These are phyloP conservation scores for Botrytis cinerea DNA, from an alignment of 2,329 filamentous ascomycete genomes.

Conservation along the genomic window DNA sequence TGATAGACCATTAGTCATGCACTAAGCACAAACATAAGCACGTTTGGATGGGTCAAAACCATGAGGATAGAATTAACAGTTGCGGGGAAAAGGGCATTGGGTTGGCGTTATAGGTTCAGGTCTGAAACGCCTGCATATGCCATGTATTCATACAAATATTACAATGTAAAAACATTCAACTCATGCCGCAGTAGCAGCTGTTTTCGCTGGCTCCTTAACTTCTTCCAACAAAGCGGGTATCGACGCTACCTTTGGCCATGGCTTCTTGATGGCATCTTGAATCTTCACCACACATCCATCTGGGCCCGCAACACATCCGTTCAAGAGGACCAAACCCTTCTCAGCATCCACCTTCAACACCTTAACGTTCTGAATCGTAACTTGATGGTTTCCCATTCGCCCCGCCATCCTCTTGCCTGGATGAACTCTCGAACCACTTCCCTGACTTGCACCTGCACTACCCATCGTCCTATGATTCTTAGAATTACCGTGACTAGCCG, in stretches of 20 bases:
- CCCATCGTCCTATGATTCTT: conserved; percentile 91
- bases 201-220: conserved; percentile 49
- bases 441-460: conserved; percentile 85
- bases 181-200: conserved; percentile 27
- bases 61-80: conserved; percentile 6
- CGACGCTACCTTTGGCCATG: conserved; percentile 55
- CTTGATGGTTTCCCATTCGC: conserved; percentile 85
- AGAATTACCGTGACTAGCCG: conserved; percentile 91
- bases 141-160: conserved; percentile 40
- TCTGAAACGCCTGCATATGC: conserved; percentile 36
- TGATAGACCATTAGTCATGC: not conserved
- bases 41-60: conserved; percentile 1
- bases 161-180: conserved; percentile 30
- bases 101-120: conserved; percentile 29
- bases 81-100: conserved; percentile 24
- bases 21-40: not conserved
- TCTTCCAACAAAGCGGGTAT: conserved; percentile 54
- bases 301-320: conserved; percentile 82
- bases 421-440: conserved; percentile 85
- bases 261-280: conserved; percentile 89
- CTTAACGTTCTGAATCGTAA: conserved; percentile 89
- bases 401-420: conserved; percentile 99
- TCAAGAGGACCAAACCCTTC: conserved; percentile 85
- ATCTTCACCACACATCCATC: conserved; percentile 83
- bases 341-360: conserved; percentile 85